Base-by-base conservation (phyloP, 331 rosid species). In the Prunus yedoensis region DNA sequence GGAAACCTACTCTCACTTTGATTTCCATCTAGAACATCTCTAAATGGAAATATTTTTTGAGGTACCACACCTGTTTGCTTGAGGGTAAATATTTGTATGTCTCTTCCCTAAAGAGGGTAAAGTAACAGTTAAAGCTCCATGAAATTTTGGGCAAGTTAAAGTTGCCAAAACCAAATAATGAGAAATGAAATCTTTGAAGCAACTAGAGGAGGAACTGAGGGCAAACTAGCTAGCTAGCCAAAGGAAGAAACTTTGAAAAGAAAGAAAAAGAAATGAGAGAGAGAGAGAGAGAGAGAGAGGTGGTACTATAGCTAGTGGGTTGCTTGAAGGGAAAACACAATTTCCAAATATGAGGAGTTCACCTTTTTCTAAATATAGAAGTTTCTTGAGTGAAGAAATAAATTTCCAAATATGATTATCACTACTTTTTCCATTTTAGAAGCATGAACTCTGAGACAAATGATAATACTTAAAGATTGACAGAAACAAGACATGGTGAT, bases 401-500 rank as follows among this genome's bases (percentile, higher is more conserved):
- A 51, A 82, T 90, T 88, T 86, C 93, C 84, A 79, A 76, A 90
- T 65, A 28, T 74, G 90, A 78, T 75, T 0, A 59, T 0, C 17
- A 3, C 0, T 0, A 54, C 90, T 86, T 91, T 86, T 86, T 74
- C 91, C 65, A 78, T 11, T 66, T 75, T 76, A 81, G 83, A 73
- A 43, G 69, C 82, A 77, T 49, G 69, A 81, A 81, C 23, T 57
- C 63, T 56, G 75, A 80, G 88, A 79, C 83, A 77, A 75, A 72
- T 70, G 76, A 79, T 74, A 79, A 77, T 49, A 82, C 76, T 38
- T 71, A 65, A 81, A 58, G 88, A 73, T 90, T 89, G 96, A 92
- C 88, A 81, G 62, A 4, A 87, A 92, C 97, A 85, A 92, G 83
- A 88, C 97, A 84, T 74, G 79, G 77, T 68, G 82, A 77, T 62